These are phyloP conservation scores for Byssochlamys sp. DNA, from an alignment of 2,329 filamentous ascomycete species.

Conservation along the genomic window DNA sequence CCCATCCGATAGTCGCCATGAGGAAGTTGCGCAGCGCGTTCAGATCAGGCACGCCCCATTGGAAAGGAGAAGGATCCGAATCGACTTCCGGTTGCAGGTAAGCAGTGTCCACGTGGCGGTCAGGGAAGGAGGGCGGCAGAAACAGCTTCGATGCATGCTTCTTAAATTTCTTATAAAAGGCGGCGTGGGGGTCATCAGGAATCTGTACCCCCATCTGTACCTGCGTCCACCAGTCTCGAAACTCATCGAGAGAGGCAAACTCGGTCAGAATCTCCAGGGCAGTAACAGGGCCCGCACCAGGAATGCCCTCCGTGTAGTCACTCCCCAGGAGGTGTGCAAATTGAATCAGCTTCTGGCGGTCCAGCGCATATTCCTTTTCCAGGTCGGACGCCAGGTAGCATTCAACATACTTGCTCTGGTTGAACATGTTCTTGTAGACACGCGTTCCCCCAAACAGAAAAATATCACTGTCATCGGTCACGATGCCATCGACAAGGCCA, in stretches of 20 bases:
- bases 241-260: conserved; percentile 63
- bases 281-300: conserved; percentile 85
- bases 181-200: conserved; percentile 46
- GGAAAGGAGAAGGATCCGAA: conserved; percentile 63
- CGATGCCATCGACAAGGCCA: conserved; percentile 88
- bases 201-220: conserved; percentile 62
- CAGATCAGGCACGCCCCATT: conserved; percentile 92
- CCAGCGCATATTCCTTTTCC: conserved; percentile 78
- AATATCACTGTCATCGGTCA: conserved; percentile 92
- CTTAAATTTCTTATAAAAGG: conserved; percentile 78
- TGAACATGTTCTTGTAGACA: conserved; percentile 99
- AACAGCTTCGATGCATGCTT: conserved; percentile 79
- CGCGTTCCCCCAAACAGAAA: conserved; percentile 94
- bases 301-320: conserved; percentile 88
- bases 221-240: conserved; percentile 77
- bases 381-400: conserved; percentile 80
- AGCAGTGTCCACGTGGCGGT: conserved; percentile 65
- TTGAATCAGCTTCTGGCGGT: conserved; percentile 75
- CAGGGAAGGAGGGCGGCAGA: conserved; percentile 70
- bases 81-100: conserved; percentile 86
- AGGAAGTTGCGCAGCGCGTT: conserved; percentile 74
- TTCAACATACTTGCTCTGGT: conserved; percentile 93
- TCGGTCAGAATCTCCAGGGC: conserved; percentile 90
- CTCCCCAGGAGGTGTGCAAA: conserved; percentile 84
- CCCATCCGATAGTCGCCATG: conserved; percentile 89